Base-by-base conservation (phyloP, 352 stramenopile species). In the Phytophthora pistaciae region DNA sequence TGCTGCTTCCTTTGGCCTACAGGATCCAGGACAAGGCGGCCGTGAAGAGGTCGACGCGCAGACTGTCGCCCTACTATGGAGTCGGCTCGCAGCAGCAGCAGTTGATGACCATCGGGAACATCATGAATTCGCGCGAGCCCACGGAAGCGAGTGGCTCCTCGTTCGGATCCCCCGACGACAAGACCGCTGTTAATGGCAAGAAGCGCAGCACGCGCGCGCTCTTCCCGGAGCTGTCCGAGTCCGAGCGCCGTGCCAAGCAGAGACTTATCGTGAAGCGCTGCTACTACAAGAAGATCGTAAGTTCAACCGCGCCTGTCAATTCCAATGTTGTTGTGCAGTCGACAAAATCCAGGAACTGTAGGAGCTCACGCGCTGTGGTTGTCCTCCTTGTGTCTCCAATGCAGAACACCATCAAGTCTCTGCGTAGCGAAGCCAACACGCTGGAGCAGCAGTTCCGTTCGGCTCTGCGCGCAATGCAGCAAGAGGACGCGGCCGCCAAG, bases 211-310 rank as follows among this genome's bases (percentile, higher is more conserved):
- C 78, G 21, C 82, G 82, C 11, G 77, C 78, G 40, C 70, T 88
- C 5, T 83, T 83, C 36, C 68, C 82, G 0, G 64, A 72, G 10
- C 55, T 70, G n/a, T 80, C 78, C 3, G 84, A 92, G 50, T 79
- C 84, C 2, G 80, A 90, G 18, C 79, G 81, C 4, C 84, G 84
- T 42, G 79, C 79, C 7, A 91, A 91, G 69, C 84, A 92, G 75
- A 83, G 84, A 5, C 83, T 90, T 61, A 90, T 91, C 66, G 84
- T 90, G 64, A 87, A 89, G 71, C 78, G 80, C 9, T 90, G 82
- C 76, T 91, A 91, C 80, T 92, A 92, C 79, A 91, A 91, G 75
- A 92, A 92, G 71, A 91, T 91, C 63, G 85, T 92, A 81, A 66
- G 84, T 88, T 57, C 54, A 56, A 53, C n/a, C 29, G 21, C 36